phyloP scores from a whole-genome alignment of 2,329 filamentous ascomycete species.

The Zelopaecilomyces penicillatus region DNA sequence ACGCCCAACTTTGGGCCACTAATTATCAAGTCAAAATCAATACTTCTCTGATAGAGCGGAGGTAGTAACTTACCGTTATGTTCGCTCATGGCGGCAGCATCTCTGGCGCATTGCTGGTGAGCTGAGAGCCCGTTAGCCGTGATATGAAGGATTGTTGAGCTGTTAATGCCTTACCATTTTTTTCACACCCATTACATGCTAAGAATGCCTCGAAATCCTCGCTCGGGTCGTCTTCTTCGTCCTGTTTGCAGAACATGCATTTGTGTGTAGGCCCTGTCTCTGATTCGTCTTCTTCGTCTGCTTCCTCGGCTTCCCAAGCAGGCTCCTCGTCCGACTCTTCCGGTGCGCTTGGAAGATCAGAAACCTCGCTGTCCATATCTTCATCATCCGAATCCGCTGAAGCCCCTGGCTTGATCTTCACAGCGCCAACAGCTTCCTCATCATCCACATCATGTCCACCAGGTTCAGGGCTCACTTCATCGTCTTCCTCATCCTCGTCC shows the following conservation, averaged over 20 bases:
- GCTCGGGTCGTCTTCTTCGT: conserved; percentile 73
- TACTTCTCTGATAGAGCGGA: neutral
- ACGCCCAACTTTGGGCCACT: conserved; percentile 42
- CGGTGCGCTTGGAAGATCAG: conserved; percentile 38
- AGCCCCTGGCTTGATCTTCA: conserved; percentile 47
- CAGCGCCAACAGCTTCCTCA: conserved; percentile 47
- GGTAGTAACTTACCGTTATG: conserved; percentile 19
- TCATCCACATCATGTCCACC: conserved; percentile 31
- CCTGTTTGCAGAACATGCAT: conserved; percentile 70
- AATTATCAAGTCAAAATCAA: conserved; percentile 15
- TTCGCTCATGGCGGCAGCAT: conserved; percentile 39
- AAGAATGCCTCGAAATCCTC: conserved; percentile 76
- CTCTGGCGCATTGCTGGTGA: conserved; percentile 81
- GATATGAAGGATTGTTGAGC: neutral
- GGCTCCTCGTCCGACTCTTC: conserved; percentile 43
- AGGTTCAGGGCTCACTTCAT: conserved; percentile 8
- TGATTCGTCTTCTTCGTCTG: conserved; percentile 49
- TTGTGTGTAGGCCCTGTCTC: conserved; percentile 39
- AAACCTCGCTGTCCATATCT: conserved; percentile 41
- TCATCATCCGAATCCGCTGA: conserved; percentile 34
- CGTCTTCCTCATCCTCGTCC: conserved; percentile 18
- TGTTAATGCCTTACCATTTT: conserved; percentile 59
- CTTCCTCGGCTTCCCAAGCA: conserved; percentile 47
- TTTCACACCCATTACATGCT: conserved; percentile 67
- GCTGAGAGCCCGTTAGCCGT: conserved; percentile 50